A percentile compares a stretch with the other conserved stretches of the same genome.
These are phyloP conservation scores for Kluyveromyces sp. DNA, from an alignment of 1,139 yeast genomes.

Conservation along the genomic window DNA sequence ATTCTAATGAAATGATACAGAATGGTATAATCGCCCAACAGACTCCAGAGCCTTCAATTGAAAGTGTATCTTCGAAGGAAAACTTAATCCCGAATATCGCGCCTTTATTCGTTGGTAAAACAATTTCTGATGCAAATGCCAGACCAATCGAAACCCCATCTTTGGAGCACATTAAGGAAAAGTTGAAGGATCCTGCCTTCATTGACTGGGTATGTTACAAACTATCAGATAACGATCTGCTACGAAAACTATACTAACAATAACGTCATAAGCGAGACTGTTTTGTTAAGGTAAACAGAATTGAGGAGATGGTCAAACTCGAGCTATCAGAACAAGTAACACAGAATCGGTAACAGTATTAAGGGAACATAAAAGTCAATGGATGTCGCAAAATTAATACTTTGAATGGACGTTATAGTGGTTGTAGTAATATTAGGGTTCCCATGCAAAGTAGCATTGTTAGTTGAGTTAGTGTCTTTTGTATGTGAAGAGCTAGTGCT, in stretches of 20 bases:
- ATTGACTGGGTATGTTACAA: constrained; percentile 26
- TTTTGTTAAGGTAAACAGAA: constrained; percentile 7
- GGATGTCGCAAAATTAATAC: background rate
- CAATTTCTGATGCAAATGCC: background rate
- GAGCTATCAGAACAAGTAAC: constrained; percentile 7
- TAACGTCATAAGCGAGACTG: background rate
- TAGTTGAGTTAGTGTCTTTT: background rate
- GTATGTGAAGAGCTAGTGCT: background rate
- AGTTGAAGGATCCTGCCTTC: constrained; percentile 23
- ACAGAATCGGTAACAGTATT: constrained; percentile 7
- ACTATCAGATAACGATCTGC: background rate
- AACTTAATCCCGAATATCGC: constrained; percentile 7
- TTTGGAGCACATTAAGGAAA: constrained; percentile 18
- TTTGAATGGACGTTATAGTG: background rate
- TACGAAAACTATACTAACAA: background rate
- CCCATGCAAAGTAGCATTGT: background rate
- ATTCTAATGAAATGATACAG: constrained; percentile 2
- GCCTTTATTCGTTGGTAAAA: background rate
- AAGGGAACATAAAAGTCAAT: background rate
- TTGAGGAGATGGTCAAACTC: constrained; percentile 6
- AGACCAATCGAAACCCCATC: constrained; percentile 10
- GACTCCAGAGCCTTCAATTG: constrained; percentile 1
- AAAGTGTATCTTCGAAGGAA: background rate
- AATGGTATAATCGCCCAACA: constrained; percentile 1
- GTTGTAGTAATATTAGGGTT: background rate